Evolutionary conservation across 2,329 filamentous ascomycete genomes (phyloP), one percentile per base, ranked within the genome.

Genomic region (Venturia aucupariae): DNA sequence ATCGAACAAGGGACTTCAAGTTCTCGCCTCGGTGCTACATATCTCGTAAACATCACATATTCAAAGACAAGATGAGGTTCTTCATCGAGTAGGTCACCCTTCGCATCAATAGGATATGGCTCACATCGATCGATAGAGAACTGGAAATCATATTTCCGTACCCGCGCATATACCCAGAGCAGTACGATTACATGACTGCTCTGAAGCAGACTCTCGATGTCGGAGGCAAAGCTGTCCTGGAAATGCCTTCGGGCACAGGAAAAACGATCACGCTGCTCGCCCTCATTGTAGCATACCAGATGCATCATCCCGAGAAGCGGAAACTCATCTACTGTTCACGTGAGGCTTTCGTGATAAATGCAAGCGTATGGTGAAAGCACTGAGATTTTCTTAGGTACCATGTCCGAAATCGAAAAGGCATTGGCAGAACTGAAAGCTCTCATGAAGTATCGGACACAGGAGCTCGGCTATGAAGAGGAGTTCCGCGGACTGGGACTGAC

Each of bases 361-460:
- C 4, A 59, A n/a, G 8, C 55, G n/a, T 65, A n/a, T 13, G 27
- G 8, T 19, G n/a, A 30, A 48, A 51, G 32, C 24, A 39, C 64
- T 61, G 46, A 60, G 42, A 6, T 30, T 39, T 54, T n/a, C n/a
- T 11, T 60, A 86, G 84, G 84, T 79, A 99, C 94, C 65, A 99
- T 99, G 92, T 99, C 94, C 44, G 94, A 99, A 79, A 99, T 99
- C 72, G 94, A 99, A 75, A 99, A 99, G 78, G 94, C 95, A 0
- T 78, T 99, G 62, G 90, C 90, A 11, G 94, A 99, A 76, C 75
- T 99, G 70, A 92, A 94, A 74, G 87, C 87, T 30, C 78, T 99
- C 63, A 99, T 99, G 92, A 95, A 95, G 73, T 97, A 96, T 72
- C 89, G 94, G 19, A 81, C 90, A 6, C 84, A 96, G 68, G 86